Conservation (phyloP, 2,329 filamentous ascomycete species). For the Hypomyces perniciosus region DNA sequence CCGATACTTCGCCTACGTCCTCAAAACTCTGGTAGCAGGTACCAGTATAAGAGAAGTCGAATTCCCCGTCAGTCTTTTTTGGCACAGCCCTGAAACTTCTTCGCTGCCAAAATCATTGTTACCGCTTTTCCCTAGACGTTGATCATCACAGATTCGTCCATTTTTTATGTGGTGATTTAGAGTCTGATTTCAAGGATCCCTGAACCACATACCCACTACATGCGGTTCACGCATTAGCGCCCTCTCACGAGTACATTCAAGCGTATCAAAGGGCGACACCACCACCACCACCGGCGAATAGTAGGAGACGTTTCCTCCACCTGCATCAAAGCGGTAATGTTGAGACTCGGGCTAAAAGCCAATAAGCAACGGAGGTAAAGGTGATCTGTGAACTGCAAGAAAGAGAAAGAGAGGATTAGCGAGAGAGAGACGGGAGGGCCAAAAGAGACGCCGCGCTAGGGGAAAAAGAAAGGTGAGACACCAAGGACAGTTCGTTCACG, state of each 20-base stretch:
- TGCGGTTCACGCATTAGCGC: neutral
- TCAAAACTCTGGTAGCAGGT: too few species aligned
- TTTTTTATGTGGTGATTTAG: neutral
- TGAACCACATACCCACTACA: neutral
- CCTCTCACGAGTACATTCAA: neutral
- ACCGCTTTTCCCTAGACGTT: too few species aligned
- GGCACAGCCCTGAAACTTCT: too few species aligned
- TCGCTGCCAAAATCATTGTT: too few species aligned
- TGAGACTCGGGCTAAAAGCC: neutral
- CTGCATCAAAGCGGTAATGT: slow-evolving; percentile 2
- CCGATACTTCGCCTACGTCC: too few species aligned
- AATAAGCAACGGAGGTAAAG: neutral
- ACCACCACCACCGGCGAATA: neutral
- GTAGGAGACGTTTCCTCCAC: neutral
- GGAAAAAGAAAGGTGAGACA: slow-evolving; percentile 1
- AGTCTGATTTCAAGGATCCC: neutral
- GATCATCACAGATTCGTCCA: too few species aligned
- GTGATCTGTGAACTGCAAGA: neutral
- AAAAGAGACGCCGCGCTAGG: neutral
- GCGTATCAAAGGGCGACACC: neutral
- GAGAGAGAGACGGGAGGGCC: neutral
- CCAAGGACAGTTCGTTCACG: neutral
- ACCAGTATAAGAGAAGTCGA: too few species aligned
- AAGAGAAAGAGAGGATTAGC: neutral
- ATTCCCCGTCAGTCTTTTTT: too few species aligned